Percentiles rank a stretch among this genome's conserved stretches.
Evolutionary conservation across 768 basidiomycete species (phyloP).

Genomic region (Tylopilus balloui): DNA sequence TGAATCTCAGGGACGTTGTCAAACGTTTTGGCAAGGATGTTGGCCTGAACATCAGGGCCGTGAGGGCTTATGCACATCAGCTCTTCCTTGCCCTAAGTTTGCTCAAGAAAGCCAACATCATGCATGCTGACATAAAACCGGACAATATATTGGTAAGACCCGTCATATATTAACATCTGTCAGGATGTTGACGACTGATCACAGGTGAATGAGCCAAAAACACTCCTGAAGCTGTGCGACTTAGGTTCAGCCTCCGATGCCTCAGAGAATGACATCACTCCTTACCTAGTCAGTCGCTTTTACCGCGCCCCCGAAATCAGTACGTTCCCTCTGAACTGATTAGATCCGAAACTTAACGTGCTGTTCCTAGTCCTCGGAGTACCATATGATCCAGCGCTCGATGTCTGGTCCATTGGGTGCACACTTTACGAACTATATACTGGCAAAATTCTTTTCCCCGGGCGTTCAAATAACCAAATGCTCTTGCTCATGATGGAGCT

Average conservation of each 20-base stretch:
- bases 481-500: slow-evolving; percentile 96
- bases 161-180: slow-evolving; percentile 8
- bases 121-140: slow-evolving; percentile 99
- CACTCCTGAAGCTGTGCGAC: slow-evolving; percentile 90
- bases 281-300: slow-evolving; percentile 95
- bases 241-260: slow-evolving; percentile 95
- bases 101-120: slow-evolving; percentile 84
- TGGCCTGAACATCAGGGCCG: slow-evolving; percentile 91
- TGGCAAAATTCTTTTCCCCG: slow-evolving; percentile 96
- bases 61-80: slow-evolving; percentile 98
- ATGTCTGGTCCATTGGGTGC: slow-evolving; percentile 97
- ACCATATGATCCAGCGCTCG: slow-evolving; percentile 90
- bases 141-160: slow-evolving; percentile 88
- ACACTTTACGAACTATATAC: slow-evolving; percentile 96
- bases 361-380: slow-evolving; percentile 74
- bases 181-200: slow-evolving; percentile 11
- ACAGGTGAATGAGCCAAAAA: slow-evolving; percentile 94
- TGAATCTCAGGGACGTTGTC: slow-evolving; percentile 97
- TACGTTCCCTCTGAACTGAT: slow-evolving; percentile 38
- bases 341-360: slow-evolving; percentile 14
- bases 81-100: slow-evolving; percentile 85
- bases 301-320: slow-evolving; percentile 99
- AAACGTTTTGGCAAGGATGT: slow-evolving; percentile 99
- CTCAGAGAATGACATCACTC: slow-evolving; percentile 94
- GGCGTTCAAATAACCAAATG: slow-evolving; percentile 97